phyloP scores from a whole-genome alignment of 2,329 filamentous ascomycete species.

The Penicillium nordicum region DNA sequence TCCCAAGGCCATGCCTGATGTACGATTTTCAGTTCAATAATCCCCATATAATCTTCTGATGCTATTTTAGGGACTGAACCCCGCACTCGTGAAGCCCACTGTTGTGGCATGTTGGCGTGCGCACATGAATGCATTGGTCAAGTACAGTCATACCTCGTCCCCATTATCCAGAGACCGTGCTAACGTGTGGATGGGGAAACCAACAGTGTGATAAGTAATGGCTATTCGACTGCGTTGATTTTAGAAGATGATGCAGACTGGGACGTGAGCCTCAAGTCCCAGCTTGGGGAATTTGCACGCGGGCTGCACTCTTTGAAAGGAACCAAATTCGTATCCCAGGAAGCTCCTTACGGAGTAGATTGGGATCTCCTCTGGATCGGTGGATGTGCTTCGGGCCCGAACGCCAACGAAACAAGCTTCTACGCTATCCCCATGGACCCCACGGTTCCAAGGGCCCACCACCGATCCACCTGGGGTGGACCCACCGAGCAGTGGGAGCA shows the following conservation, averaged over 20 bases:
- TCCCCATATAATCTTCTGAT: conserved; percentile 3
- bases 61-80: conserved; percentile 9
- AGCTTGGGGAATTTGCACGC: conserved; percentile 43
- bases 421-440: conserved; percentile 32
- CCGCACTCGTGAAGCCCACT: conserved; percentile 17
- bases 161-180: neutral
- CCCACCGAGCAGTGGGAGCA: conserved; percentile 20
- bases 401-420: conserved; percentile 28
- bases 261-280: conserved; percentile 51
- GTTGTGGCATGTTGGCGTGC: conserved; percentile 45
- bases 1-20: conserved; percentile 44
- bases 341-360: conserved; percentile 50
- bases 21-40: conserved; percentile 1
- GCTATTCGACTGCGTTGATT: conserved; percentile 50
- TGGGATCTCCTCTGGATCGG: conserved; percentile 56
- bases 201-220: conserved; percentile 45
- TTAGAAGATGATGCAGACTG: conserved; percentile 59
- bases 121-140: conserved; percentile 38
- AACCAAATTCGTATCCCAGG: conserved; percentile 22
- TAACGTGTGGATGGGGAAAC: neutral
- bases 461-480: conserved; percentile 22
- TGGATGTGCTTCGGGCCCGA: conserved; percentile 42
- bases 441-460: conserved; percentile 20
- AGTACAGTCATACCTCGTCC: conserved; percentile 18
- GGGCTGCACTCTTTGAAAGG: conserved; percentile 30